Evolutionary conservation across 225 moss, liverwort and hornwort genomes (phyloP), one percentile per base, ranked within the genome.

Genomic region (Neckera pumila): DNA sequence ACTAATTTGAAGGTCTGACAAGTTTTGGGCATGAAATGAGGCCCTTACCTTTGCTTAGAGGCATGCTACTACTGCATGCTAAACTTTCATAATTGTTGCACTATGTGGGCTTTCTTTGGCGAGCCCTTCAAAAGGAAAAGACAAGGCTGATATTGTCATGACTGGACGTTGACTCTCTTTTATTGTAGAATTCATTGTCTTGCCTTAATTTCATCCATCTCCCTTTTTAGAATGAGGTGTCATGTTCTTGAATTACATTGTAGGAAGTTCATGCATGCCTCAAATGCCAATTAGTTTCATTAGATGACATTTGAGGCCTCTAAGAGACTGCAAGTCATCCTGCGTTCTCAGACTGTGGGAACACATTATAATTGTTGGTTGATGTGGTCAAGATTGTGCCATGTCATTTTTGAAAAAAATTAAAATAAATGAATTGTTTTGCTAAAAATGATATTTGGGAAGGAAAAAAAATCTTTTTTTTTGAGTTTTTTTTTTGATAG

Each of bases 11-110:
- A 70, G 8, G 40, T 40, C 2, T 70, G 8, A 40, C 40, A 70
- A 38, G 23, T 23, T 40, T 25, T 40, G 14, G 8, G 14, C 2
- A 40, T 25, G 23, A 40, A 40, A 40, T 40, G 5, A 25, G 4
- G 9, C 25, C 7, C 3, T 1, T 0, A 4, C 1, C 14, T 3
- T 40, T 2, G 1, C 1, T 40, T 2, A 8, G 0, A 40, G 0
- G 21, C 4, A 25, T 23, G 8, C 14, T 23, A 14, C 4, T 38
- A 13, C 2, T 4, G 2, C 8, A 3, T 2, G 0, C 1, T 40
- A 0, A 40, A 25, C 14, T 40, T 0, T 70, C 0, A 14, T 40
- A 11, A 40, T 0, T 70, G 3, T 25, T 70, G 40, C 2, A 2
- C 14, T 23, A 23, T 7, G 8, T 40, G 0, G 8, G 0, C 4